Base-by-base conservation (phyloP, 345 rosid species). In the Hibiscus mutabilis region DNA sequence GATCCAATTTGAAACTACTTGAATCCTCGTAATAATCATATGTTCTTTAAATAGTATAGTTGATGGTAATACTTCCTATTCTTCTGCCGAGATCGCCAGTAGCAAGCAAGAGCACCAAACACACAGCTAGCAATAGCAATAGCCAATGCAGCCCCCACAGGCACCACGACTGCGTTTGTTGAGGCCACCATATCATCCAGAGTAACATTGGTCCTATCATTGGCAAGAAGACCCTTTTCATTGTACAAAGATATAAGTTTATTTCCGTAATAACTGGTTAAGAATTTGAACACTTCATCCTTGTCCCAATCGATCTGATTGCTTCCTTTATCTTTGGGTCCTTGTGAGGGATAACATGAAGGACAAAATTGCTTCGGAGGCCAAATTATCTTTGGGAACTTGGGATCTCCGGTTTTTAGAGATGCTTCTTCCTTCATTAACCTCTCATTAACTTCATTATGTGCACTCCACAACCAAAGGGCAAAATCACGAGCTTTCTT, bases 11-110 rank as follows among this genome's bases (percentile, higher is more conserved):
- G 64, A 83, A 80, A 46, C 80, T 69, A 66, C 72, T 72, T 76
- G 81, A 64, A 68, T 78, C 81, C 82, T 75, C 67, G 74, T 59
- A 80, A 79, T 69, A 77, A 80, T 85, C 86, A 95, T 76, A 89
- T 89, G 81, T 85, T 87, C 88, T 89, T 95, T 84, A 85, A 82
- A 86, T 91, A 86, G 83, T 90, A 88, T 62, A 84, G 92, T 70
- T 91, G 90, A 80, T 88, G 90, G 85, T 82, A 81, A 85, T 90
- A 89, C 98, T 92, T 95, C 78, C 96, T 89, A 79, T 84, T 92
- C 88, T 95, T 95, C 89, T 92, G 99, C 73, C 78, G 96, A 5
- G 91, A 86, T 18, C 98, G 91, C 99, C 99, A 95, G 87, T 89
- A 95, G 83, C 98, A 95, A 4, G 99, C 96, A 0, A 95, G 94